Evolutionary conservation across 1,139 yeast species (phyloP), one percentile per base, ranked within the genome.

Genomic region (Magnusiomyces tetraspermus): DNA sequence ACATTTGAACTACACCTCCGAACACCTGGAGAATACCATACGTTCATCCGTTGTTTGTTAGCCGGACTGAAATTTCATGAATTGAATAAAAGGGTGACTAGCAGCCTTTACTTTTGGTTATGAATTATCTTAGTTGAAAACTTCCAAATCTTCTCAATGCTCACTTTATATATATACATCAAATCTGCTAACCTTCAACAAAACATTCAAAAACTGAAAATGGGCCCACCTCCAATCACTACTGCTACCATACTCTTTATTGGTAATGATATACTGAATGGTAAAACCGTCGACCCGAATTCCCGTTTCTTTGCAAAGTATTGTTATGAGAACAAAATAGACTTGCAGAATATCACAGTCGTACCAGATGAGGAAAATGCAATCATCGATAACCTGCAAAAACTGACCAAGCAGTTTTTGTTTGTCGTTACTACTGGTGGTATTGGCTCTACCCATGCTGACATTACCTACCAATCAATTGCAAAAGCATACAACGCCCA

Each of bases 371-470:
- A 84, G 45, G 77, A 76, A 55, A 63, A 68, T 1, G 94, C 85
- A 57, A 87, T 87, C 49, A 69, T 74, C 1, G 74, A 74, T 13
- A 76, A 83, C 1, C 68, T 85, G 33, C 66, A 67, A 33, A 64
- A 73, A 5, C 69, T 85, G 55, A 68, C 76, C 33, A 64, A 71
- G 22, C 71, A 76, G 48, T 82, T 80, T 60, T 92, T 85, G 62
- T 76, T 87, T 52, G 76, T 87, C 5, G 76, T 86, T 21, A 86
- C 96, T 0, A 79, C 88, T 17, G 96, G 96, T 1, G 88, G 75
- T 11, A 85, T 87, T 57, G 96, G 96, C 0, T 86, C 95, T 2
- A 88, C 96, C 0, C 95, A 87, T 61, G 96, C 88, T 63, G 96
- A 87, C 65, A 83, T 87, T 54, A 86, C 95, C 0, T 87, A 88